Percentiles rank a stretch among this genome's conserved stretches.
Evolutionary conservation across 805 yeast species (phyloP).

Genomic region (Metschnikowia sp.): DNA sequence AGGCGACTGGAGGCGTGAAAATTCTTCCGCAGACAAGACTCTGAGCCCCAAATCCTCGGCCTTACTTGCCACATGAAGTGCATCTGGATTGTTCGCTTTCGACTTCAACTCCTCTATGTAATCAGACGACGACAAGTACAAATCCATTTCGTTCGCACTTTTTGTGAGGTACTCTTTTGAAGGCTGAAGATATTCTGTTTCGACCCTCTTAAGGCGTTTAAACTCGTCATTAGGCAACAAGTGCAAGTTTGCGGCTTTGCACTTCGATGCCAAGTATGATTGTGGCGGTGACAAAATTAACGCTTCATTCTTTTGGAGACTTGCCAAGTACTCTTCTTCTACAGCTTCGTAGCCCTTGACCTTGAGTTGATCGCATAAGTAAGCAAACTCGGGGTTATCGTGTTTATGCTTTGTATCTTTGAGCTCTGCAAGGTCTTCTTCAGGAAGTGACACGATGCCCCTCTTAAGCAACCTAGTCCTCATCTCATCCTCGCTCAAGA

Average conservation of each 20-base stretch:
- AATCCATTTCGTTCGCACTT: conserved; percentile 35
- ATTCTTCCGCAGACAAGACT: conserved; percentile 9
- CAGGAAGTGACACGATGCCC: conserved; percentile 35
- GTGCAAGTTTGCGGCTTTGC: conserved; percentile 17
- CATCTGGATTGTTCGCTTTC: conserved; percentile 10
- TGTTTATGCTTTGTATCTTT: conserved; percentile 9
- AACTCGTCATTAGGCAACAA: conserved; percentile 19
- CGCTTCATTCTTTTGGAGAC: conserved; percentile 13
- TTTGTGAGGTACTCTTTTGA: conserved; percentile 28
- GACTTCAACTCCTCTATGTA: conserved; percentile 30
- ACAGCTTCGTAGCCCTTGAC: conserved; percentile 17
- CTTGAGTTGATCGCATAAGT: conserved; percentile 19
- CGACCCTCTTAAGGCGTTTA: conserved; percentile 13
- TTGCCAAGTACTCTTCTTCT: conserved; percentile 10
- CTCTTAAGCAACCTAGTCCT: conserved; percentile 23
- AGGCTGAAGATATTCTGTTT: conserved; percentile 32
- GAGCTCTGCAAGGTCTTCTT: conserved; percentile 19
- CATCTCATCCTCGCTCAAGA: conserved; percentile 36
- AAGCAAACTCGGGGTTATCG: conserved; percentile 24
- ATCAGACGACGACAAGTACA: conserved; percentile 27
- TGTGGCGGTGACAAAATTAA: conserved; percentile 22
- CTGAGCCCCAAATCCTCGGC: conserved; percentile 9
- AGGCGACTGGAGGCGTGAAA: conserved; percentile 10
- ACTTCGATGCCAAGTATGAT: conserved; percentile 23
- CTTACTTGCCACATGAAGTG: neutral